Evolutionary conservation across 306 rosid species (phyloP), one percentile per base, ranked within the genome.

Genomic region (Albizia julibrissin): DNA sequence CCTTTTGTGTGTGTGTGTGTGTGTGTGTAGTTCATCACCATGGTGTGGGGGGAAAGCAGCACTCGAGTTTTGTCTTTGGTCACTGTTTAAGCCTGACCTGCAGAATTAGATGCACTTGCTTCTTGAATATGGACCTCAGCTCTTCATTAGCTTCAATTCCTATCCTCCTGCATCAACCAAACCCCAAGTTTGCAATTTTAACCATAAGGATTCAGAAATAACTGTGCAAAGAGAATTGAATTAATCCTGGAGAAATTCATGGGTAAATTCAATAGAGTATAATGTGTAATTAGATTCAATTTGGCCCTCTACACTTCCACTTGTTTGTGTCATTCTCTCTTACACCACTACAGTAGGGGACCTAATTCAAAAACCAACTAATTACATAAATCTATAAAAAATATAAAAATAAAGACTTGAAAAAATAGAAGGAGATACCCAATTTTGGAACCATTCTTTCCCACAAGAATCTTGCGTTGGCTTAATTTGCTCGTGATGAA

Each of bases 141-240:
- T 95, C 99, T 82, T 92, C 99, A 79, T 95, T 93, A 47, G 98
- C 99, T 85, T 93, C 99, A 43, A 90, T 86, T 81, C 99, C 99
- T 59, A 95, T 95, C 86, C 96, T 92, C 94, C 99, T 95, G 93
- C 80, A 31, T 69, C 49, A 72, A 72, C 67, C 66, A 76, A 87
- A 72, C 42, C 40, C 42, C 40, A 50, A 27, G 40, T 67, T 77
- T 66, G 69, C 72, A 42, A 29, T 3, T 42, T 34, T 54, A 52
- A 61, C 54, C 49, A 67, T 2, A 54, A 34, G 24, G 69, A 74
- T 59, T 68, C 82, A 39, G 79, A 77, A 47, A 77, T 74, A 74
- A 61, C 26, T 39, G 33, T 27, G 5, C 49, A 1, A 31, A 65
- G 19, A 44, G 39, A 5, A 34, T 34, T 10, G 12, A 44, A 44